Percentiles rank a stretch among this genome's conserved stretches.
Conservation (phyloP, 805 yeast genomes). For the Suhomyces canberraensis region DNA sequence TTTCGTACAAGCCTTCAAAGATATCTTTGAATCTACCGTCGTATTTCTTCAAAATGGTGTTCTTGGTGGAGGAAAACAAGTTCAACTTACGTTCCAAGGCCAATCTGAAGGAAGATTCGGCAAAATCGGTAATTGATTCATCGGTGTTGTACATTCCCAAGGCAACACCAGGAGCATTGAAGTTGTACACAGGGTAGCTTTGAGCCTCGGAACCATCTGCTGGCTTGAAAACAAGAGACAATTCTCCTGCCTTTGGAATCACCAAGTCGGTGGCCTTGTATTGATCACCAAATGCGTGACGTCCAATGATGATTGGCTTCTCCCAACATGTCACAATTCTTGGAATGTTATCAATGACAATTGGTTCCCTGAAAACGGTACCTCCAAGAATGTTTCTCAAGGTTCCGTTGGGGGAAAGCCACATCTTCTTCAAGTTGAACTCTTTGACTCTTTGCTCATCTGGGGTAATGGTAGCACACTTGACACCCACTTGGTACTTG, state of each 20-base stretch:
- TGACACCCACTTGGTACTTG: constrained; percentile 74
- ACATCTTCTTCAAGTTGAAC: constrained; percentile 71
- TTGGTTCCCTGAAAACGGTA: constrained; percentile 82
- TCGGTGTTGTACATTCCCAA: constrained; percentile 83
- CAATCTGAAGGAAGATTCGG: constrained; percentile 74
- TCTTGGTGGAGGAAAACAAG: constrained; percentile 69
- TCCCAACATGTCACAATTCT: constrained; percentile 78
- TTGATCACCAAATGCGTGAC: constrained; percentile 86
- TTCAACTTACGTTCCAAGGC: constrained; percentile 64
- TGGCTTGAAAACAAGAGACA: constrained; percentile 67
- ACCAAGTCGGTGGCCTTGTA: constrained; percentile 77
- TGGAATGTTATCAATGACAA: constrained; percentile 74
- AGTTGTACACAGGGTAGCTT: constrained; percentile 56
- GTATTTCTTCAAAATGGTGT: constrained; percentile 76
- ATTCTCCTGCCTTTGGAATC: constrained; percentile 61
- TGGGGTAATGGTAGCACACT: constrained; percentile 85
- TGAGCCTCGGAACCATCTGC: constrained; percentile 50
- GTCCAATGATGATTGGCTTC: constrained; percentile 78
- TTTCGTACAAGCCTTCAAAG: constrained; percentile 63
- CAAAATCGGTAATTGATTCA: constrained; percentile 72
- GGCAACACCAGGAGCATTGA: constrained; percentile 68
- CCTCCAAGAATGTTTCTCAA: constrained; percentile 79
- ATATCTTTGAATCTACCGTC: constrained; percentile 83
- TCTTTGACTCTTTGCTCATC: constrained; percentile 79
- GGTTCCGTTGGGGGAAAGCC: constrained; percentile 85